Base-by-base conservation (phyloP, 1,139 yeast species). In the Tardiomyces depauwii region DNA sequence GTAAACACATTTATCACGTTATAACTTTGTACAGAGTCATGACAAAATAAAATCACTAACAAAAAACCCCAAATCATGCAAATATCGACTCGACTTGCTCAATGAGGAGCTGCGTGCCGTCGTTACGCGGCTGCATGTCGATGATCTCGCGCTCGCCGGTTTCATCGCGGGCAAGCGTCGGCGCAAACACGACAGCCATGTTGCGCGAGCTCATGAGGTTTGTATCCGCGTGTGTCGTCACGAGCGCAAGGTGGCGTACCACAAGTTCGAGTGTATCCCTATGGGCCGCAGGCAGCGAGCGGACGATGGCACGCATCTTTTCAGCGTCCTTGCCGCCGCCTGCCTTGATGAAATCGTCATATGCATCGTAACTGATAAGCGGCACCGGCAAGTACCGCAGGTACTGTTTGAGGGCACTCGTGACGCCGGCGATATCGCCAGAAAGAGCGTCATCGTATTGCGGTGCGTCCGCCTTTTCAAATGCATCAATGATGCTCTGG, bases 101-200 rank as follows among this genome's bases (percentile, higher is more conserved):
- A 51, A 89, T 74, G 56, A 91, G 66, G 55, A 83, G 73, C 61
- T 87, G 96, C 2, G 94, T 82, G 36, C 82, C 78, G 44, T 78
- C 83, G 55, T 87, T 88, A 60, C 94, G 76, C 49, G 78, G 75
- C 21, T 82, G 84, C 87, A 88, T 88, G 61, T 91, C 98, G 46
- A 72, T 60, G 65, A 91, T 79, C 62, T 93, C 98, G 50, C 83
- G 76, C 53, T 84, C 88, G 3, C 95, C 95, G 23, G 80, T 74
- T 50, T 73, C 70, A 55, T 88, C 96, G 50, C 96, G 72, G 0
- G 88, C 84, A 45, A 91, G 68, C 2, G 97, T 88, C 1, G 99
- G 98, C 0, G 97, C 96, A 71, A 91, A 91, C 16, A 91, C 96
- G 44, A 93, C 91, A 1, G 96, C 83, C 48, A 93, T 65, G 57